A percentile compares a stretch with the other conserved stretches of the same genome.
These are phyloP conservation scores for Mucor mucedo DNA, from an alignment of 371 early-diverging fungal species.

Conservation along the genomic window DNA sequence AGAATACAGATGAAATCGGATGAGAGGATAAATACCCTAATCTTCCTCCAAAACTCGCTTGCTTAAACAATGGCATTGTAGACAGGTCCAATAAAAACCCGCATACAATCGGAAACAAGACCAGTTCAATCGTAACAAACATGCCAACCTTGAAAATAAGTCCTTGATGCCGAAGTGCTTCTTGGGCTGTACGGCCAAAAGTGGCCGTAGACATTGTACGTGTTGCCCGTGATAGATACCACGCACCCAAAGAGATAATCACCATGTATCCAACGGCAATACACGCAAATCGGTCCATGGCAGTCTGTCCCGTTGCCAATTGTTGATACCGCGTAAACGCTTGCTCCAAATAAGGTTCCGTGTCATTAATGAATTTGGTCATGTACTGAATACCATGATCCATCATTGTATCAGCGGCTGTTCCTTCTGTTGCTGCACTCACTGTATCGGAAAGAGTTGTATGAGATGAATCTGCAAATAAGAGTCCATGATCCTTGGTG, in stretches of 20 bases:
- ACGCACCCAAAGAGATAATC: slow-evolving; percentile 32
- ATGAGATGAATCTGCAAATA: background rate
- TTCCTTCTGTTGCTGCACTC: background rate
- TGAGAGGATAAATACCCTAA: slow-evolving; percentile 54
- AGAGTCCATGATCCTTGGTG: background rate
- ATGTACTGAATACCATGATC: slow-evolving; percentile 3
- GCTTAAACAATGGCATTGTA: slow-evolving; percentile 73
- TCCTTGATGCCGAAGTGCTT: slow-evolving; percentile 56
- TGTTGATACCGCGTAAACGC: slow-evolving; percentile 34
- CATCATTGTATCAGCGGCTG: background rate
- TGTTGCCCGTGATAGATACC: slow-evolving; percentile 31
- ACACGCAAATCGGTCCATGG: slow-evolving; percentile 40
- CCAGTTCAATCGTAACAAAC: slow-evolving; percentile 85
- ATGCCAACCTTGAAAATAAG: slow-evolving; percentile 71
- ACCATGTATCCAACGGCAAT: slow-evolving; percentile 44
- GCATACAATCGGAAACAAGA: slow-evolving; percentile 86
- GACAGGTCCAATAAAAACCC: slow-evolving; percentile 81
- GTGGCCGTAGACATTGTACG: slow-evolving; percentile 3
- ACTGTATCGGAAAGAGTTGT: background rate
- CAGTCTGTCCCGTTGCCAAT: slow-evolving; percentile 39
- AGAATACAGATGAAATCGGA: slow-evolving; percentile 72
- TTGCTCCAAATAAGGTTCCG: slow-evolving; percentile 14
- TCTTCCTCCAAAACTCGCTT: slow-evolving; percentile 60
- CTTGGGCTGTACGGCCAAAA: slow-evolving; percentile 49
- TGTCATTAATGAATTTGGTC: slow-evolving; percentile 12